Percentiles rank a stretch among this genome's conserved stretches.
Evolutionary conservation across 2,329 filamentous ascomycete genomes (phyloP).

Genomic region (Zopfia rhizophila): DNA sequence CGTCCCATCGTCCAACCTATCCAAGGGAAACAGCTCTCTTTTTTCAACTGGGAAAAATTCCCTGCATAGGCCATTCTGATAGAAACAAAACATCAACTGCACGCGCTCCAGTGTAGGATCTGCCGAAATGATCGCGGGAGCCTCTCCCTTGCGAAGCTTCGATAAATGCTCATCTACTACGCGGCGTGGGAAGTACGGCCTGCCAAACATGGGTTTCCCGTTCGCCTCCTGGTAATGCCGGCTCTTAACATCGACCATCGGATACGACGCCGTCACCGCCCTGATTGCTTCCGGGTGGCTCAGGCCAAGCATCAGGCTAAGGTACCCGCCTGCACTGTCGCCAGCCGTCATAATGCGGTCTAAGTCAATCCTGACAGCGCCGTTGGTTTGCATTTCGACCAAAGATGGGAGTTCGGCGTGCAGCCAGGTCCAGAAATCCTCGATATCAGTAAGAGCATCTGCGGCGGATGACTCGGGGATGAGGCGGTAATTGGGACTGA

Average conservation of each 20-base stretch:
- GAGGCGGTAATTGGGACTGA: constrained; percentile 59
- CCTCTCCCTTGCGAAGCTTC: too few relatives aligned
- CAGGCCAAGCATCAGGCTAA: constrained; percentile 29
- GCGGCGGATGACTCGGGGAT: constrained; percentile 56
- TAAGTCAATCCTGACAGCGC: constrained; percentile 17
- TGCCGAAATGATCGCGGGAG: background rate
- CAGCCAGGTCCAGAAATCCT: constrained; percentile 58
- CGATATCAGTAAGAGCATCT: constrained; percentile 57
- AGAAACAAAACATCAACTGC: constrained; percentile 2
- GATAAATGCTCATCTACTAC: constrained; percentile 12
- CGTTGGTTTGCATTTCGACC: constrained; percentile 8
- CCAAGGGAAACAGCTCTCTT: constrained; percentile 14
- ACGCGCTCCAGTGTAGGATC: constrained; percentile 3
- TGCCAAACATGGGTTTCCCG: constrained; percentile 1
- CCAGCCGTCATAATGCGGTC: constrained; percentile 33
- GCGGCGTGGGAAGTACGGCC: background rate
- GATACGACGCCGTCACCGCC: constrained; percentile 8
- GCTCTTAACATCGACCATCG: constrained; percentile 3
- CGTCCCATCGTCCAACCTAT: constrained; percentile 9
- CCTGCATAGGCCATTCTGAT: constrained; percentile 13
- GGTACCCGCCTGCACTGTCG: constrained; percentile 41
- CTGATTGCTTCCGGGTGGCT: constrained; percentile 4
- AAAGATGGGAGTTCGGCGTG: constrained; percentile 22
- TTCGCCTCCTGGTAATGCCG: background rate
- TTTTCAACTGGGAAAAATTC: constrained; percentile 9